Evolutionary conservation across 257 asterid species (phyloP).

Genomic region (Capsicum pubescens): DNA sequence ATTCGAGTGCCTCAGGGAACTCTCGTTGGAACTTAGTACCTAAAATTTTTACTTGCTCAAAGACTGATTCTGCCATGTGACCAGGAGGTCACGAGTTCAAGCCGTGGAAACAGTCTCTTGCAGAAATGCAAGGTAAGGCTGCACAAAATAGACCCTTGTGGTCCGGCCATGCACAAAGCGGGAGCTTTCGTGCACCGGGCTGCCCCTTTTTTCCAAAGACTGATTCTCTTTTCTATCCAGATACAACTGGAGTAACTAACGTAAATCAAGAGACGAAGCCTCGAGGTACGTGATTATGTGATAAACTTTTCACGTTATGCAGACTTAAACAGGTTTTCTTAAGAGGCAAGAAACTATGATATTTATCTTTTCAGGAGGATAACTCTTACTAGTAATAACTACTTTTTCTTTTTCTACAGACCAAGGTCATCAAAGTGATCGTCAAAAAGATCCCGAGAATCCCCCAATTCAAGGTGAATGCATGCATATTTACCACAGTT

Average conservation of each 20-base stretch:
- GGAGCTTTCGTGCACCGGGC: too few species aligned
- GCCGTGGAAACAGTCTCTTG: too few species aligned
- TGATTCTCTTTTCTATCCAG: conserved; percentile 31
- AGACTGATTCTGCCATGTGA: neutral
- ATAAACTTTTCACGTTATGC: neutral
- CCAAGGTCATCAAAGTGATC: conserved; percentile 5
- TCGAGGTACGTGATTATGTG: neutral
- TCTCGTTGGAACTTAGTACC: neutral
- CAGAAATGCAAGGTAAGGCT: too few species aligned
- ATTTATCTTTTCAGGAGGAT: neutral
- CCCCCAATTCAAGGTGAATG: conserved; percentile 13
- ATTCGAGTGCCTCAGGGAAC: neutral
- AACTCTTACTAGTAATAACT: conserved; percentile 3
- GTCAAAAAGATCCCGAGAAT: neutral
- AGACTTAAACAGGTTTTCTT: neutral
- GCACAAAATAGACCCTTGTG: too few species aligned
- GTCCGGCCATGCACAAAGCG: too few species aligned
- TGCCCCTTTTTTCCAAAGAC: too few species aligned
- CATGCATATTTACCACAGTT: neutral
- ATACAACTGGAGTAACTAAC: neutral
- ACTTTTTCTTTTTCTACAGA: neutral
- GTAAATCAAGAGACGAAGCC: conserved; percentile 18
- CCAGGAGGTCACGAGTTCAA: too few species aligned
- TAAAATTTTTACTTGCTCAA: conserved; percentile 5
- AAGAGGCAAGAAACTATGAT: neutral